These are phyloP conservation scores for Trichoderma gracile DNA, from an alignment of 2,329 filamentous ascomycete genomes.

Conservation along the genomic window DNA sequence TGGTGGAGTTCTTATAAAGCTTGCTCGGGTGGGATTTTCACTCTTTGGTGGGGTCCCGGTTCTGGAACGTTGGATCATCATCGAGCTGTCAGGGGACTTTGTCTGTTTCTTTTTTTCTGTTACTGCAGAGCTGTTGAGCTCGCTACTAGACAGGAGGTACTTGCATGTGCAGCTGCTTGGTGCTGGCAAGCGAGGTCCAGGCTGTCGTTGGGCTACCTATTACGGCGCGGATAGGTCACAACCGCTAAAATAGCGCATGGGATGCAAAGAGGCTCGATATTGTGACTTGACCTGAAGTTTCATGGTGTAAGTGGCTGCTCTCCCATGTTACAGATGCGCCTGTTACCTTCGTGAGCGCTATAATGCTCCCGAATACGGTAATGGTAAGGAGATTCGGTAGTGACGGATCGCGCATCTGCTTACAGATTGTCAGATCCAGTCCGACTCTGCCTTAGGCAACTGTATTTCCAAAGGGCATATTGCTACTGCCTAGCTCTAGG, in stretches of 20 bases:
- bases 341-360: too few relatives aligned
- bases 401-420: too few relatives aligned
- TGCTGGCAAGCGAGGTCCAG: conserved; percentile 12
- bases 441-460: conserved; percentile 2
- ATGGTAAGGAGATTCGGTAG: too few relatives aligned
- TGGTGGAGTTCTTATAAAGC: conserved; percentile 24
- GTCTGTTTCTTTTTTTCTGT: too few relatives aligned
- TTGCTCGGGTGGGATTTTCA: conserved; percentile 7
- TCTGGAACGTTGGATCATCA: conserved; percentile 1
- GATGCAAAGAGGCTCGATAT: not conserved
- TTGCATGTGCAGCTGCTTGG: conserved; percentile 7
- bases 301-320: conserved; percentile 9
- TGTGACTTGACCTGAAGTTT: not conserved
- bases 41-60: not conserved
- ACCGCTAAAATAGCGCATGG: conserved; percentile 22
- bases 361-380: too few relatives aligned
- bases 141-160: conserved; percentile 10
- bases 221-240: not conserved
- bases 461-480: not conserved
- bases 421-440: not conserved
- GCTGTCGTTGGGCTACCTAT: not conserved
- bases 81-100: conserved; percentile 2
- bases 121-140: not conserved
- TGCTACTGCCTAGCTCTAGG: conserved; percentile 21
- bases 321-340: too few relatives aligned